Conservation (phyloP, 495 filamentous ascomycete species). For the Apodospora peruviana region DNA sequence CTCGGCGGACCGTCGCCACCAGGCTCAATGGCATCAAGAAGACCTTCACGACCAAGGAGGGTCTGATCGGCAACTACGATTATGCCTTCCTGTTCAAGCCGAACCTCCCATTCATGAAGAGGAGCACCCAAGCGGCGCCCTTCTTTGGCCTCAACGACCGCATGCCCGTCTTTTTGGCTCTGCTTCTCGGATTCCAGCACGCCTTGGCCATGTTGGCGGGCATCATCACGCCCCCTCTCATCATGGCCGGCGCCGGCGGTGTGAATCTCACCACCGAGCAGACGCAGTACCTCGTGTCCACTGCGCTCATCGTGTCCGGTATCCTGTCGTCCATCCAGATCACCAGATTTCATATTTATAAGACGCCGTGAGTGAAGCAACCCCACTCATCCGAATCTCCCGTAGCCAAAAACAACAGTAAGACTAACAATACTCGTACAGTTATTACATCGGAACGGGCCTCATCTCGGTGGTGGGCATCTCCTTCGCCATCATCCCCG, state of each 20-base stretch:
- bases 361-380: conserved; percentile 54
- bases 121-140: conserved; percentile 55
- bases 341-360: conserved; percentile 72
- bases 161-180: conserved; percentile 73
- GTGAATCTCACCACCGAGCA: conserved; percentile 58
- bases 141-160: conserved; percentile 85
- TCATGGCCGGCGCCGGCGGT: conserved; percentile 58
- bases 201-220: conserved; percentile 50
- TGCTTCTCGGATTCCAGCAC: conserved; percentile 49
- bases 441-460: conserved; percentile 79
- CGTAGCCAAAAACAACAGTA: neutral
- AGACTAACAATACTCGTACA: conserved; percentile 6
- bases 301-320: conserved; percentile 81
- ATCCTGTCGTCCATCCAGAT: conserved; percentile 77
- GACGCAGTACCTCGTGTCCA: conserved; percentile 82
- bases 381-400: neutral
- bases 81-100: conserved; percentile 69
- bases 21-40: conserved; percentile 24
- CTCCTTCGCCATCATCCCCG: conserved; percentile 81
- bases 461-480: conserved; percentile 87
- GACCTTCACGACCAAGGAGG: conserved; percentile 53
- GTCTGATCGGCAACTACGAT: conserved; percentile 80
- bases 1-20: conserved; percentile 26
- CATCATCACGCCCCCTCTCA: conserved; percentile 72
- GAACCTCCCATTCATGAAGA: conserved; percentile 77